Conservation (phyloP, 2,329 filamentous ascomycete genomes). For the Talaromyces sp. region DNA sequence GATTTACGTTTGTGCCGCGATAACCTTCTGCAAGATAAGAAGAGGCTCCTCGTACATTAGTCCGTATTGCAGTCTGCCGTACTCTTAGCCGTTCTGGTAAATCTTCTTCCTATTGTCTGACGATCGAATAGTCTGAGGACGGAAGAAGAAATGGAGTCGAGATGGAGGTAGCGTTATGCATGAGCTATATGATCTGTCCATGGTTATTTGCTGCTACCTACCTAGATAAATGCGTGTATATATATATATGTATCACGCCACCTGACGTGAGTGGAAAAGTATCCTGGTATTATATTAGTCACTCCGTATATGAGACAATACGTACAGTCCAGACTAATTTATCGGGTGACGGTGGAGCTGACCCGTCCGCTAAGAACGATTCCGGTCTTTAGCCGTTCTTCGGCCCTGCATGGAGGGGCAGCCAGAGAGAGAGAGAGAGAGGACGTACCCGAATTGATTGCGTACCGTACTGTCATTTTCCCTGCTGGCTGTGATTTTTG, state of each 20-base stretch:
- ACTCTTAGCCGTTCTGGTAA: background rate
- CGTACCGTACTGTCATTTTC: background rate
- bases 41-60: background rate
- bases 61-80: background rate
- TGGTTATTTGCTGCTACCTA: background rate
- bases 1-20: constrained; percentile 5
- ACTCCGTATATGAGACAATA: background rate
- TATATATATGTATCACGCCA: background rate
- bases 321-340: background rate
- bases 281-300: background rate
- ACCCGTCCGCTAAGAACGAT: background rate
- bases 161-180: background rate
- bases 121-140: background rate
- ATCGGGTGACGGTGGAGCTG: background rate
- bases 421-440: background rate
- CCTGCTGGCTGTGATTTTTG: background rate
- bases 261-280: constrained; percentile 1
- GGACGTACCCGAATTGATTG: background rate
- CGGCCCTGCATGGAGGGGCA: constrained; percentile 11
- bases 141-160: background rate
- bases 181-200: background rate
- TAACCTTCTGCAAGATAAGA: constrained; percentile 2
- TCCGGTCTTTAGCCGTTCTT: constrained; percentile 13
- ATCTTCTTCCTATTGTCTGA: background rate
- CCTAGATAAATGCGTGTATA: no score